A percentile compares a stretch with the other conserved stretches of the same genome.
Conservation (phyloP, 345 rosid species). For the Pseudoturritis turrita region DNA sequence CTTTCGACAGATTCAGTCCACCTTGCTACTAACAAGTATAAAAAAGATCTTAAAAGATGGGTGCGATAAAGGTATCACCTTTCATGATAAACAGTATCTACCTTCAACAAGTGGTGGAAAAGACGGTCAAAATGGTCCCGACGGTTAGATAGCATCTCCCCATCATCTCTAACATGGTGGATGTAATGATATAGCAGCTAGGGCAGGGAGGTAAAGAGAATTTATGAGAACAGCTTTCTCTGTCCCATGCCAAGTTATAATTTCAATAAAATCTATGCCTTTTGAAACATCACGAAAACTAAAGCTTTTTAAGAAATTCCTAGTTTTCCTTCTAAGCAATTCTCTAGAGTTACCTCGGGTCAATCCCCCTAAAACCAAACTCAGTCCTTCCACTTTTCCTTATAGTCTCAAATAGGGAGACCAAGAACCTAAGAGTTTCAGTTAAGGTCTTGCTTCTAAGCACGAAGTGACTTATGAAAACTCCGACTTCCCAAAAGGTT, state of each 20-base stretch:
- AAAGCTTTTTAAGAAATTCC: not conserved
- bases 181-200: conserved; percentile 16
- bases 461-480: not conserved
- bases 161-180: conserved; percentile 24
- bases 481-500: not conserved
- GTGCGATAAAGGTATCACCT: conserved; percentile 37
- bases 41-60: no score
- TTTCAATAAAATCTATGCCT: not conserved
- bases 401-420: not conserved
- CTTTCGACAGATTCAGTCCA: not conserved
- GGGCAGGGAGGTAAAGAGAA: not conserved
- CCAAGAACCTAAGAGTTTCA: not conserved
- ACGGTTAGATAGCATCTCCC: conserved; percentile 14
- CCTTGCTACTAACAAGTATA: not conserved
- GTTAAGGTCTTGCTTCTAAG: conserved; percentile 6
- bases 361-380: not conserved
- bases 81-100: conserved; percentile 13
- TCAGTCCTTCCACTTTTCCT: not conserved
- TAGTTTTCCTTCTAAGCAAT: not conserved
- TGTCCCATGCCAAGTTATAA: conserved; percentile 7
- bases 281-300: not conserved
- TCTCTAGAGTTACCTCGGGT: not conserved
- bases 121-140: conserved; percentile 33
- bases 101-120: conserved; percentile 24
- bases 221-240: conserved; percentile 15